Base-by-base conservation (phyloP, 176 grass and related monocot species). In the Tillandsia fasciculata region DNA sequence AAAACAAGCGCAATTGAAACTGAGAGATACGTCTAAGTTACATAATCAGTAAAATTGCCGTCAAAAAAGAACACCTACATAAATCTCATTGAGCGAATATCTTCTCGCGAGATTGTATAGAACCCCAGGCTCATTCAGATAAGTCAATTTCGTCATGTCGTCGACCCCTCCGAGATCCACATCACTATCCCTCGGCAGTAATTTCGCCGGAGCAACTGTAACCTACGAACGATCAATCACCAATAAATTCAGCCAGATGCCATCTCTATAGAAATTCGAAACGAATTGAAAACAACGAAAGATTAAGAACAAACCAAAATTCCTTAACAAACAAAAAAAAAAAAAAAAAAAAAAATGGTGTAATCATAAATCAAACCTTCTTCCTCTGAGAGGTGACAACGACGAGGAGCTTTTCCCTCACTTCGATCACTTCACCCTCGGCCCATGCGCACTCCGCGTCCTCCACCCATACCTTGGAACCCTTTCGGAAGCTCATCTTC, bases 91-190 rank as follows among this genome's bases (percentile, higher is more conserved):
- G 65, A 99, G 86, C 52, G 86, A 65, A 72, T 99, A 99, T 92
- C 94, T 92, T 68, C 83, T 90, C 69, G 91, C 82, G 33, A 99
- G 72, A 83, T 99, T 99, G 79, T 99, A 90, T 52, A 99, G 82
- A 74, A 99, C 94, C 12, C 94, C 94, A 22, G 94, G 89, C 75
- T 99, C 94, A 73, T 90, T 99, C 9, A 99, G 80, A 87, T 99
- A 99, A 9, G 89, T 93, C 72, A 93, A 65, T 76, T 99, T 99
- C 64, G 94, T 99, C 94, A 99, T 99, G 66, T 99, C 94, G 75
- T 99, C 94, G 0, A 99, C 94, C 24, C 94, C 94, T 65, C 89
- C 86, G 0, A 93, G 83, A 83, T 99, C 89, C 61, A 82, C 94
- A 90, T 99, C 94, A 18, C 84, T 79, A 61, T 99, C 94, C 79